Evolutionary conservation across 495 filamentous ascomycete genomes (phyloP).

Genomic region (Penicillium dipodomyicola): DNA sequence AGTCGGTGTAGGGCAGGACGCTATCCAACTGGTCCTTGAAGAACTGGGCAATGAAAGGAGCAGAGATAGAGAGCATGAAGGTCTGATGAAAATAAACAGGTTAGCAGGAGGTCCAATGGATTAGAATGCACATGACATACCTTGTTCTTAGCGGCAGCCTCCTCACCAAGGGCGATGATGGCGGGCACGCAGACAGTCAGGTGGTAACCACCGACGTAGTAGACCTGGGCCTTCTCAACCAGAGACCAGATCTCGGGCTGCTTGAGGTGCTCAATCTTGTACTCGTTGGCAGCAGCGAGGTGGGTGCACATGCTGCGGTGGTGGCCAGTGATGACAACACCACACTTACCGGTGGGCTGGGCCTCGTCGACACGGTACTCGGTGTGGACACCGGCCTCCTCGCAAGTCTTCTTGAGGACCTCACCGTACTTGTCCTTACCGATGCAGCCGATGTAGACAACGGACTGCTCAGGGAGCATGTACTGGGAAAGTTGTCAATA

Average conservation of each 20-base stretch:
- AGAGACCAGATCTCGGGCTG: conserved; percentile 84
- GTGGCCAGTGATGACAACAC: conserved; percentile 93
- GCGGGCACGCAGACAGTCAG: conserved; percentile 87
- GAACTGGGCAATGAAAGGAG: conserved; percentile 94
- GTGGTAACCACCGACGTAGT: conserved; percentile 92
- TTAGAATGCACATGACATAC: conserved; percentile 27
- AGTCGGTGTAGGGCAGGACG: conserved; percentile 88
- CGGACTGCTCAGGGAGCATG: conserved; percentile 79
- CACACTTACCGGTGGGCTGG: conserved; percentile 86
- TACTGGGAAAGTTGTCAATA: conserved; percentile 55
- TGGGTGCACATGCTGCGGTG: conserved; percentile 93
- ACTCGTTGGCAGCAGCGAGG: conserved; percentile 93
- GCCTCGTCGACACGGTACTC: conserved; percentile 88
- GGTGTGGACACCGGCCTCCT: conserved; percentile 79
- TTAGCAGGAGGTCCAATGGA: conserved; percentile 3
- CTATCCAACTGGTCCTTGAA: conserved; percentile 94
- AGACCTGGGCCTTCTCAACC: conserved; percentile 81
- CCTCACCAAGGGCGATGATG: conserved; percentile 80
- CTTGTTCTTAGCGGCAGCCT: conserved; percentile 87
- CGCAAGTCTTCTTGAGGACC: conserved; percentile 73
- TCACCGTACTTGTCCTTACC: conserved; percentile 89
- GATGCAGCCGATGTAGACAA: conserved; percentile 89
- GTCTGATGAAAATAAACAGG: conserved; percentile 37
- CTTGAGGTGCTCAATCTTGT: conserved; percentile 92
- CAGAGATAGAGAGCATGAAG: conserved; percentile 86